phyloP scores from a whole-genome alignment of 2,329 filamentous ascomycete genomes.

The Xylariales sp. region DNA sequence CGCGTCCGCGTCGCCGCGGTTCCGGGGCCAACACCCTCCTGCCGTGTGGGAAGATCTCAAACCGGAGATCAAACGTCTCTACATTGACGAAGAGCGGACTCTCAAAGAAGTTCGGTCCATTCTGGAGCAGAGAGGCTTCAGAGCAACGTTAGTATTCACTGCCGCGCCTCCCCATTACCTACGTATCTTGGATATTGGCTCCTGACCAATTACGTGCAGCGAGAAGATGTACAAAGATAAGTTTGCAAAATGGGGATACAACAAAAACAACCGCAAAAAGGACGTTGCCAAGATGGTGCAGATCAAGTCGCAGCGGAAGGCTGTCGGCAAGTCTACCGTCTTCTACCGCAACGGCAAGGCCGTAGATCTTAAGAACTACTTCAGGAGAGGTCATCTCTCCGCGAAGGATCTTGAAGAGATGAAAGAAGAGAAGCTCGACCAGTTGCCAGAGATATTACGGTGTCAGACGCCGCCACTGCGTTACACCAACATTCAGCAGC shows the following conservation, averaged over 20 bases:
- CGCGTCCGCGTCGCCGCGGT: too few relatives aligned
- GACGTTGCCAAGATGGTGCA: conserved; percentile 18
- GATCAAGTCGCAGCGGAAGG: conserved; percentile 14
- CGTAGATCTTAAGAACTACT: conserved; percentile 18
- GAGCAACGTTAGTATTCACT: conserved; percentile 15
- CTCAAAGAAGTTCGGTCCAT: conserved; percentile 14
- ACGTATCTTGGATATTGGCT: background rate
- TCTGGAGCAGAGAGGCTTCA: conserved; percentile 16
- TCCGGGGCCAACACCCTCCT: conserved; percentile 11
- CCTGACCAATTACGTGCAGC: conserved; percentile 8
- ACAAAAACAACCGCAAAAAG: conserved; percentile 18
- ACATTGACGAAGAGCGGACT: conserved; percentile 16
- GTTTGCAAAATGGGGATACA: conserved; percentile 18
- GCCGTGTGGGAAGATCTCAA: conserved; percentile 16
- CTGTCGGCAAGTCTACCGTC: conserved; percentile 16
- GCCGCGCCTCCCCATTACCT: background rate
- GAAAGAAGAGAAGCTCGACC: background rate
- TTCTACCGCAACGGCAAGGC: conserved; percentile 18
- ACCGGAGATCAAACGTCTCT: conserved; percentile 16
- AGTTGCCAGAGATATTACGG: background rate
- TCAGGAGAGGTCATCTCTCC: conserved; percentile 7
- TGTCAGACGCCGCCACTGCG: conserved; percentile 1
- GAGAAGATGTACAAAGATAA: conserved; percentile 19
- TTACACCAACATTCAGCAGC: background rate
- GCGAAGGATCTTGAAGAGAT: background rate